These are phyloP conservation scores for Friedmanniomyces endolithicus DNA, from an alignment of 495 filamentous ascomycete genomes.

Conservation along the genomic window DNA sequence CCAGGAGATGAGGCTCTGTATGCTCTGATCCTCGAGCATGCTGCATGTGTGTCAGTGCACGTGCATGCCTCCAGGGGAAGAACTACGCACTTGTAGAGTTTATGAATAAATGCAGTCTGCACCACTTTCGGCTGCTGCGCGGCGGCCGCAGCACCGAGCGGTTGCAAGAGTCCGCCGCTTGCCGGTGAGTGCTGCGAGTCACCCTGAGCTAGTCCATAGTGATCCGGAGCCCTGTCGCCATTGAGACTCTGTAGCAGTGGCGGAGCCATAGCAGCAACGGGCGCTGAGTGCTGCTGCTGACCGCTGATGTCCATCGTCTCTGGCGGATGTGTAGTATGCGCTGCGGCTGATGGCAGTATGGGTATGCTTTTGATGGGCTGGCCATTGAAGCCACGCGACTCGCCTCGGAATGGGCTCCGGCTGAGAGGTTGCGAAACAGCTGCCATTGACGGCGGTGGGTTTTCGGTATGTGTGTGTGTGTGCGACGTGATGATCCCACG, in stretches of 20 bases:
- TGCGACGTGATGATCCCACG: background rate
- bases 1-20: slow-evolving; percentile 94
- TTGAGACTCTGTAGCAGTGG: slow-evolving; percentile 26
- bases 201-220: slow-evolving; percentile 7
- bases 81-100: slow-evolving; percentile 81
- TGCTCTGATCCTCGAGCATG: slow-evolving; percentile 89
- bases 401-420: slow-evolving; percentile 25
- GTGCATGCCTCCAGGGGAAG: background rate
- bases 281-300: slow-evolving; percentile 11
- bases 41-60: slow-evolving; percentile 42
- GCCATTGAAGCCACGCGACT: slow-evolving; percentile 14
- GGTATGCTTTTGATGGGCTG: slow-evolving; percentile 27
- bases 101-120: slow-evolving; percentile 98
- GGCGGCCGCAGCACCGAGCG: slow-evolving; percentile 60
- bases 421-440: slow-evolving; percentile 23
- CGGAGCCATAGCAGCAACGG: slow-evolving; percentile 26
- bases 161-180: slow-evolving; percentile 21
- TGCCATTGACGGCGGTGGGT: slow-evolving; percentile 21
- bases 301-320: slow-evolving; percentile 29
- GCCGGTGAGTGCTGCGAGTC: slow-evolving; percentile 1
- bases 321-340: slow-evolving; percentile 14
- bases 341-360: slow-evolving; percentile 28
- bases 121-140: slow-evolving; percentile 95
- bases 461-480: background rate
- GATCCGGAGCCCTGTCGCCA: slow-evolving; percentile 18